These are phyloP conservation scores for Amanita rubescens DNA, from an alignment of 768 basidiomycete species.

Conservation along the genomic window DNA sequence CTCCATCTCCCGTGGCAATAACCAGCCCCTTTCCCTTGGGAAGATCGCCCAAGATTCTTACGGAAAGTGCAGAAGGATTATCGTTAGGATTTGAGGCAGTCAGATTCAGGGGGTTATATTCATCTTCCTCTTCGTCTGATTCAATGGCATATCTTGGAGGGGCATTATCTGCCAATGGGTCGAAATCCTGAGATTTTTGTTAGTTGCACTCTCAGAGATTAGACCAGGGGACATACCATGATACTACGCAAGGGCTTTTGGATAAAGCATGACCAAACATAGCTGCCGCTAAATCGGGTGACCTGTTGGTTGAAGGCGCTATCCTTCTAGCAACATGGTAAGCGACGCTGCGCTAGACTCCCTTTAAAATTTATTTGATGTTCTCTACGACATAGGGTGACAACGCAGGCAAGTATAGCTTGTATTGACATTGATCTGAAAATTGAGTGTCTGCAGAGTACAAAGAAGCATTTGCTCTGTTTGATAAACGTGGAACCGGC, in stretches of 20 bases:
- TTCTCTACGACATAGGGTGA: conserved; percentile 24
- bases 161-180: conserved; percentile 47
- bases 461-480: conserved; percentile 95
- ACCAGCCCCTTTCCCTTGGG: conserved; percentile 26
- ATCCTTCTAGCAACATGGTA: neutral
- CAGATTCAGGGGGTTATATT: conserved; percentile 36
- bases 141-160: conserved; percentile 59
- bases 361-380: neutral
- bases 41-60: conserved; percentile 33
- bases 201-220: neutral
- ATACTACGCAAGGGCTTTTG: neutral
- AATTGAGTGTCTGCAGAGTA: conserved; percentile 52
- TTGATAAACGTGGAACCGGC: conserved; percentile 94
- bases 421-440: neutral
- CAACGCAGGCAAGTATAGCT: conserved; percentile 27
- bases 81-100: conserved; percentile 13
- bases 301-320: neutral
- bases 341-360: neutral
- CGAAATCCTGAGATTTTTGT: conserved; percentile 30
- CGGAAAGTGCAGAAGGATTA: conserved; percentile 14
- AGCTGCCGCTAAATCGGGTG: neutral
- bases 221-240: neutral
- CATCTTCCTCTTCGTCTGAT: conserved; percentile 64
- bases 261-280: conserved; percentile 5
- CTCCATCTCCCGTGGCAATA: conserved; percentile 40